Conservation (phyloP, 345 rosid species). For the Noccaea caerulescens region DNA sequence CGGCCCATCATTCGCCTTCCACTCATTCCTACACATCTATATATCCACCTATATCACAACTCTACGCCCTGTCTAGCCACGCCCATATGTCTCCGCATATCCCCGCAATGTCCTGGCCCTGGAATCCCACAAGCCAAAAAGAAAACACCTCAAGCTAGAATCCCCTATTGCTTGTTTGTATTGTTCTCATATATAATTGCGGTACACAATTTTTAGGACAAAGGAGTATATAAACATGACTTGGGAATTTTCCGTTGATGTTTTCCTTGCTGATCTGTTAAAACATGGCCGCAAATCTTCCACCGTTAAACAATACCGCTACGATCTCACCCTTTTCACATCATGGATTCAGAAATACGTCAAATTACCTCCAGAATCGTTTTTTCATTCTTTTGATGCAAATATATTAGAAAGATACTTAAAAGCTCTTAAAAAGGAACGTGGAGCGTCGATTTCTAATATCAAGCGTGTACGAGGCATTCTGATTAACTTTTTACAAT, state of each 20-base stretch:
- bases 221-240: not conserved
- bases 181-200: not conserved
- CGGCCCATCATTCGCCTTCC: constrained; percentile 1
- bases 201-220: not conserved
- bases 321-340: not conserved
- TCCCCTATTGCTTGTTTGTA: not conserved
- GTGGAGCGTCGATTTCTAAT: not conserved
- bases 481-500: not conserved
- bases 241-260: not conserved
- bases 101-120: constrained; percentile 1
- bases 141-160: not conserved
- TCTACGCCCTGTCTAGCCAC: not conserved
- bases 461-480: not conserved
- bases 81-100: not conserved
- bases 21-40: not conserved
- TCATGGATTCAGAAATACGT: not conserved
- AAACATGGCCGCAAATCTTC: not conserved
- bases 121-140: not conserved
- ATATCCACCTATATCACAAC: not conserved
- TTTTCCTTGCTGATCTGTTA: not conserved
- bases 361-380: not conserved
- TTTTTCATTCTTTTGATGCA: not conserved
- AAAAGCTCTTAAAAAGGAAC: not conserved
- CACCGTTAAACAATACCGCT: not conserved
- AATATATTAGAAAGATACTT: not conserved